Percentiles rank a stretch among this genome's conserved stretches.
Evolutionary conservation across 176 grass and related monocot genomes (phyloP).

Genomic region (Triticum aestivum): DNA sequence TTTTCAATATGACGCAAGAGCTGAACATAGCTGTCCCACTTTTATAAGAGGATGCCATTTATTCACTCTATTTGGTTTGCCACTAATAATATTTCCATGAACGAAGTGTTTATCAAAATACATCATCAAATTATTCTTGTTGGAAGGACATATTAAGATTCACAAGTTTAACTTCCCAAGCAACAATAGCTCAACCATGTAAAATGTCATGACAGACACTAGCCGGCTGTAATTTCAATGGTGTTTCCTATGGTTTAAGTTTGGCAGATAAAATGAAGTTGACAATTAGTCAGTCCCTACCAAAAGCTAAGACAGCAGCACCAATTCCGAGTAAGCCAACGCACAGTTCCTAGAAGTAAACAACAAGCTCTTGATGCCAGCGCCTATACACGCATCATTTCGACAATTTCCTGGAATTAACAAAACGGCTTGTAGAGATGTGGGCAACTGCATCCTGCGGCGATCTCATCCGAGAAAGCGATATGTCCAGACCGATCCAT

Average conservation of each 20-base stretch:
- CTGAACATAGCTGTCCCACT: not conserved
- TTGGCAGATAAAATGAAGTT: not conserved
- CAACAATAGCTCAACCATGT: not conserved
- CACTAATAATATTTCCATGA: not conserved
- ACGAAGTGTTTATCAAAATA: not conserved
- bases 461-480: constrained; percentile 2
- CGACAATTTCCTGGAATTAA: not conserved
- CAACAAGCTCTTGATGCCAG: not conserved
- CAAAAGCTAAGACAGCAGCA: not conserved
- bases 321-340: not conserved
- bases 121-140: not conserved
- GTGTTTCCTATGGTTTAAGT: not conserved
- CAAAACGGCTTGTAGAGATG: not conserved
- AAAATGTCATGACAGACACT: not conserved
- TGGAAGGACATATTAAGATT: not conserved
- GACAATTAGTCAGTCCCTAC: not conserved
- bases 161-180: not conserved
- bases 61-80: not conserved
- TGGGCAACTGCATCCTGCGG: not conserved
- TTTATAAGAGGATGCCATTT: not conserved
- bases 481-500: not conserved
- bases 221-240: not conserved
- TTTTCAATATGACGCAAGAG: not conserved
- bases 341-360: not conserved
- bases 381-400: not conserved